Percentiles rank a stretch among this genome's conserved stretches.
Evolutionary conservation across 306 rosid species (phyloP).

Genomic region (Fragaria vesca): DNA sequence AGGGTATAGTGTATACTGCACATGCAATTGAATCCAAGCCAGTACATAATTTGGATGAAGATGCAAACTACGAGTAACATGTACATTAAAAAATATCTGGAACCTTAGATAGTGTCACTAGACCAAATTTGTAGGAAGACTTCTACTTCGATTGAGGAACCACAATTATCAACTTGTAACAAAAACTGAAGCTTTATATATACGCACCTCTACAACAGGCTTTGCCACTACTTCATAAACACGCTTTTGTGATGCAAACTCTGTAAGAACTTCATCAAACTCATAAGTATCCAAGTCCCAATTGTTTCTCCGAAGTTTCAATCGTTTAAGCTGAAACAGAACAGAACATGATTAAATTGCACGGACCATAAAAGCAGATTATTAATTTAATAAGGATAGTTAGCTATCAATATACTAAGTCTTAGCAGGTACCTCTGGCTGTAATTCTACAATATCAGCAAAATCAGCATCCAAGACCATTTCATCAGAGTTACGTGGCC

Average conservation of each 20-base stretch:
- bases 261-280: conserved; percentile 97
- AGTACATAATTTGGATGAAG: background rate
- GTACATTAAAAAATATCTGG: background rate
- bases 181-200: conserved; percentile 21
- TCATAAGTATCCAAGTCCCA: conserved; percentile 98
- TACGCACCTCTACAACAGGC: conserved; percentile 96
- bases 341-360: conserved; percentile 5
- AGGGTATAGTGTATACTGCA: background rate
- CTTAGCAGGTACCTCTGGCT: conserved; percentile 72
- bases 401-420: conserved; percentile 14
- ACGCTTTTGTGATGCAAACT: conserved; percentile 95
- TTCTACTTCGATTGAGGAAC: background rate
- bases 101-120: background rate
- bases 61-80: background rate
- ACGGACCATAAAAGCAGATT: background rate
- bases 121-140: background rate
- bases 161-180: background rate
- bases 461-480: conserved; percentile 80
- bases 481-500: conserved; percentile 85
- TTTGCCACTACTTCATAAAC: conserved; percentile 97
- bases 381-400: background rate
- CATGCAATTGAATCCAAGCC: background rate
- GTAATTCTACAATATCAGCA: conserved; percentile 93
- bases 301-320: conserved; percentile 91
- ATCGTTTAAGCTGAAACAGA: conserved; percentile 84